Evolutionary conservation across 2,329 filamentous ascomycete genomes (phyloP).

Genomic region (Hymenotorrendiella dingleyae): DNA sequence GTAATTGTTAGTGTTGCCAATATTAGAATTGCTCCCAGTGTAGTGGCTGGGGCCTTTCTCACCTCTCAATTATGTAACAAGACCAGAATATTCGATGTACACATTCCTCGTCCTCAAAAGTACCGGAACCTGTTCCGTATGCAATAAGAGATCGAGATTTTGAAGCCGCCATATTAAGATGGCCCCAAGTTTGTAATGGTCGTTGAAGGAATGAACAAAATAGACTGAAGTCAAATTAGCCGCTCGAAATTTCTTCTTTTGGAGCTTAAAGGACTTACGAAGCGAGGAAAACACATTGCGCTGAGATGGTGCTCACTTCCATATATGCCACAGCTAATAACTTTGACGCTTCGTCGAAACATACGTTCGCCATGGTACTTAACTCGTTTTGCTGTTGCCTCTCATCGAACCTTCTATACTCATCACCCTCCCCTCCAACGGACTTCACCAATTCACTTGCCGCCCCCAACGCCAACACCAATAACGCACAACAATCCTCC

Average conservation of each 20-base stretch:
- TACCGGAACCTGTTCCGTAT: conserved; percentile 33
- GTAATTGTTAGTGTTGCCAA: neutral
- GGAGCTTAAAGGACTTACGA: conserved; percentile 33
- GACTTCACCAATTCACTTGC: conserved; percentile 14
- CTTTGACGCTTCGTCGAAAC: conserved; percentile 35
- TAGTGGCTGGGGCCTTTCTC: neutral
- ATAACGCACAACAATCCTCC: conserved; percentile 39
- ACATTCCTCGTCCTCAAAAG: conserved; percentile 40
- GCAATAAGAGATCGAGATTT: conserved; percentile 45
- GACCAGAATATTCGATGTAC: conserved; percentile 48
- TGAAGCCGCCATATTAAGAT: conserved; percentile 42
- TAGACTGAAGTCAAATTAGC: conserved; percentile 29
- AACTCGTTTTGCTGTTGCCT: conserved; percentile 17
- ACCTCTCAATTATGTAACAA: conserved; percentile 49
- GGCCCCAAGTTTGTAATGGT: conserved; percentile 47
- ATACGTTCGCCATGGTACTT: conserved; percentile 21
- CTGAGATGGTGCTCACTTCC: conserved; percentile 40
- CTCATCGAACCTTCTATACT: conserved; percentile 10
- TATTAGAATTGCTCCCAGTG: too few species aligned
- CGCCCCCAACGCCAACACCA: conserved; percentile 42
- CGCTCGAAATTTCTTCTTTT: neutral
- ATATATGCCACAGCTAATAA: conserved; percentile 41
- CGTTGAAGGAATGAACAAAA: conserved; percentile 46
- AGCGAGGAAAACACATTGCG: conserved; percentile 45
- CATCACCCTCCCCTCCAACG: conserved; percentile 5